Percentiles rank a stretch among this genome's conserved stretches.
Evolutionary conservation across 23 red algal genomes (phyloP).

Genomic region (Gracilaria gracilis): DNA sequence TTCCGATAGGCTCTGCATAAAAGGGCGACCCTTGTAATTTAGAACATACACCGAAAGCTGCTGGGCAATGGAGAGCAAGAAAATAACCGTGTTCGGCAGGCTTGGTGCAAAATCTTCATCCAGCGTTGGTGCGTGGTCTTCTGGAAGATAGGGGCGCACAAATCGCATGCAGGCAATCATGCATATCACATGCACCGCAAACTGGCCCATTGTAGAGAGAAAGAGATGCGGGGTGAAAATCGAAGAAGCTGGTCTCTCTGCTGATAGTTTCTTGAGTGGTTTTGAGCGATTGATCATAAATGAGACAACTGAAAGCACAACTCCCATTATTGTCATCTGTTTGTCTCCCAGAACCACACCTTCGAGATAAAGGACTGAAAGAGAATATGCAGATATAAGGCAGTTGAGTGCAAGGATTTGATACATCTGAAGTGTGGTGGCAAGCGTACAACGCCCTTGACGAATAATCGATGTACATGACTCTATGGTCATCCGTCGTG

Average conservation of each 20-base stretch:
- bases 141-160: slow-evolving; percentile 52
- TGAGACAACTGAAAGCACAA: slow-evolving; percentile 80
- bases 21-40: slow-evolving; percentile 97
- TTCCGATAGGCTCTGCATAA: slow-evolving; percentile 89
- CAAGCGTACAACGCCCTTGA: slow-evolving; percentile 97
- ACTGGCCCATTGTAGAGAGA: slow-evolving; percentile 91
- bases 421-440: slow-evolving; percentile 98
- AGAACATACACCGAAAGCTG: slow-evolving; percentile 87
- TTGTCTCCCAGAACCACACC: slow-evolving; percentile 93
- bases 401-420: slow-evolving; percentile 99
- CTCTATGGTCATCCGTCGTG: slow-evolving; percentile 91
- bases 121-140: slow-evolving; percentile 53
- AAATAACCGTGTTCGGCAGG: slow-evolving; percentile 93
- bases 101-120: slow-evolving; percentile 87
- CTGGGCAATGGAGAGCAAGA: slow-evolving; percentile 92
- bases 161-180: slow-evolving; percentile 65
- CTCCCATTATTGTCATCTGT: slow-evolving; percentile 92
- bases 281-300: slow-evolving; percentile 90
- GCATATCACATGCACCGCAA: slow-evolving; percentile 83
- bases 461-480: slow-evolving; percentile 90
- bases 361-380: slow-evolving; percentile 94
- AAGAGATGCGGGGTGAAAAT: slow-evolving; percentile 90
- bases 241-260: slow-evolving; percentile 79
- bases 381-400: slow-evolving; percentile 90
- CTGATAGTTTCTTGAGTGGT: slow-evolving; percentile 89